Evolutionary conservation across 495 filamentous ascomycete genomes (phyloP).

Genomic region (Aspergillus ostianus): DNA sequence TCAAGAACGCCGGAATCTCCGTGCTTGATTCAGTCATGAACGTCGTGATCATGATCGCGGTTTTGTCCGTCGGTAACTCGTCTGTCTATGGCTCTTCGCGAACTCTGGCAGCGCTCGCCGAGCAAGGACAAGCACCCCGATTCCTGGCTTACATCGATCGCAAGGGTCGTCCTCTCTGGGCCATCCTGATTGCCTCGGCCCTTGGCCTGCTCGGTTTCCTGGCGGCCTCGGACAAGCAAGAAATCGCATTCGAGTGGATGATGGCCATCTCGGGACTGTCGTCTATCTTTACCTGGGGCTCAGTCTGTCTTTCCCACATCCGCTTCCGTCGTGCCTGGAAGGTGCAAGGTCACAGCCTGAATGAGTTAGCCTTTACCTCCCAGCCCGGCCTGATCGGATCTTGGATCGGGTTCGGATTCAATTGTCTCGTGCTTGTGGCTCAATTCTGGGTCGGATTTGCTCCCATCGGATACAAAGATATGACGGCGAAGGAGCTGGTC

Average conservation of each 20-base stretch:
- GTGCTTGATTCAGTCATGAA: constrained; percentile 84
- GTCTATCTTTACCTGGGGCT: constrained; percentile 91
- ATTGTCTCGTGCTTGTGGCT: constrained; percentile 76
- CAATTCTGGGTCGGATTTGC: constrained; percentile 93
- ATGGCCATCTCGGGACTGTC: constrained; percentile 85
- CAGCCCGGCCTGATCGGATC: constrained; percentile 81
- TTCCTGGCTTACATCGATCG: constrained; percentile 82
- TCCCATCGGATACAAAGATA: constrained; percentile 60
- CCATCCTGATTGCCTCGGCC: constrained; percentile 64
- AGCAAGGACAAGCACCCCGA: constrained; percentile 76
- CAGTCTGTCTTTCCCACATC: constrained; percentile 85
- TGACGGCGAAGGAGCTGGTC: constrained; percentile 42
- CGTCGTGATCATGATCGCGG: constrained; percentile 82
- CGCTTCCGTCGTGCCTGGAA: constrained; percentile 84
- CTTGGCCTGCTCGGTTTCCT: constrained; percentile 80
- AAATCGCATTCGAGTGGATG: constrained; percentile 79
- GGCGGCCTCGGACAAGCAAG: constrained; percentile 62
- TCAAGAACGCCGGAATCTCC: constrained; percentile 72
- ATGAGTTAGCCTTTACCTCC: constrained; percentile 77
- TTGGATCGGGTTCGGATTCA: constrained; percentile 79
- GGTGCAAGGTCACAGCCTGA: constrained; percentile 62
- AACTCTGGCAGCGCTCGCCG: constrained; percentile 81
- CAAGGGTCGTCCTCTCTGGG: constrained; percentile 72
- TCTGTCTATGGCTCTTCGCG: constrained; percentile 84
- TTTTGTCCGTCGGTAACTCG: constrained; percentile 84